Percentiles rank a stretch among this genome's conserved stretches.
phyloP scores from a whole-genome alignment of 1,284 basidiomycete species.

The Melampsora larici-populina region DNA sequence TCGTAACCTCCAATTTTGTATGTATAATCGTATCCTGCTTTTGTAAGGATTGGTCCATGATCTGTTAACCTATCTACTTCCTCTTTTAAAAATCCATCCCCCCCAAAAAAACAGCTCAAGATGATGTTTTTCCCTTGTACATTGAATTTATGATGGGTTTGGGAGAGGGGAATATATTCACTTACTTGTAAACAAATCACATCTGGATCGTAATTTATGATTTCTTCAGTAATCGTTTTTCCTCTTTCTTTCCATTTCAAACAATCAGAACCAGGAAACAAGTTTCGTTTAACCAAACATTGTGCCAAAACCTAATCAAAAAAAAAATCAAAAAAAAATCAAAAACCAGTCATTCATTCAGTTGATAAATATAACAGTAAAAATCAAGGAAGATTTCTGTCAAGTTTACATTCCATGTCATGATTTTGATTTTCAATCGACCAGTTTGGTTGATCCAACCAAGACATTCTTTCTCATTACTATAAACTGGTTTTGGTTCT shows the following conservation, averaged over 20 bases:
- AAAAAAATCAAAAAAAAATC: no score
- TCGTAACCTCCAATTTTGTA: conserved; percentile 40
- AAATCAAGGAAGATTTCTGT: not conserved
- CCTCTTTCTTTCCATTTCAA: conserved; percentile 42
- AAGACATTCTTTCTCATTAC: not conserved
- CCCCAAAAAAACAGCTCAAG: no score
- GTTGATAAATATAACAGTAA: not conserved
- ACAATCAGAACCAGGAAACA: conserved; percentile 42
- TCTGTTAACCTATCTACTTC: conserved; percentile 31
- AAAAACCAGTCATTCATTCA: not conserved
- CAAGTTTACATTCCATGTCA: conserved; percentile 41
- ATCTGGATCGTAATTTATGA: conserved; percentile 32
- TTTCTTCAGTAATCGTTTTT: conserved; percentile 30
- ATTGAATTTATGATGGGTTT: not conserved
- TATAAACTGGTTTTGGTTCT: not conserved
- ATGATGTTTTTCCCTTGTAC: not conserved
- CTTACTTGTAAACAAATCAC: conserved; percentile 35
- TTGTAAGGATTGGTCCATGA: conserved; percentile 5
- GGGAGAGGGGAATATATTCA: not conserved
- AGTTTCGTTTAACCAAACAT: conserved; percentile 31
- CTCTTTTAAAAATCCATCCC: not conserved
- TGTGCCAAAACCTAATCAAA: conserved; percentile 29
- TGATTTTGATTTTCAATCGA: conserved; percentile 13
- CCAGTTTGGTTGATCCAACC: not conserved
- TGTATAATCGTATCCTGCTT: conserved; percentile 20